Percentiles rank a stretch among this genome's conserved stretches.
These are phyloP conservation scores for Nicotiana knightiana DNA, from an alignment of 257 asterid species.

Conservation along the genomic window DNA sequence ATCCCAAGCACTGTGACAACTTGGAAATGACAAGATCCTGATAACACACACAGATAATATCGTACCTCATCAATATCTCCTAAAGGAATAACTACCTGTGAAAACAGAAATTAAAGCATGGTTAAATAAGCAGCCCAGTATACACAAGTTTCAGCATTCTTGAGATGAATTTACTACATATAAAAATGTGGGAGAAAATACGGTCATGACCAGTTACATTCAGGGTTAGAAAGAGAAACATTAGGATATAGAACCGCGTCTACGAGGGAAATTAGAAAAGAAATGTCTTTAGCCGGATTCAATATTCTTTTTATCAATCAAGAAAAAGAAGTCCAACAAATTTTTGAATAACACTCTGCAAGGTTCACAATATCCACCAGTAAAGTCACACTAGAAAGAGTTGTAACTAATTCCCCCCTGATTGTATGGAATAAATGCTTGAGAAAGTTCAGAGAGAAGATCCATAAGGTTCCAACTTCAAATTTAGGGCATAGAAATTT, in stretches of 20 bases:
- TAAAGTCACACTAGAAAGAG: background rate
- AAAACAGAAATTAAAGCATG: slow-evolving; percentile 21
- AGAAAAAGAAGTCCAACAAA: background rate
- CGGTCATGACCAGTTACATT: background rate
- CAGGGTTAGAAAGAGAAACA: background rate
- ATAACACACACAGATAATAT: slow-evolving; percentile 17
- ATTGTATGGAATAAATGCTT: background rate
- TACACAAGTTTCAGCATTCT: slow-evolving; percentile 1
- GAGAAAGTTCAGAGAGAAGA: background rate
- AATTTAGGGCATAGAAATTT: background rate
- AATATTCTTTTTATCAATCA: background rate
- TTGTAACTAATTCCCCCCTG: background rate
- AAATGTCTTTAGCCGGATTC: background rate
- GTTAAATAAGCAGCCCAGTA: background rate
- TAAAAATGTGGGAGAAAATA: background rate
- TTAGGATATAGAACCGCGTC: background rate
- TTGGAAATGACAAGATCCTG: slow-evolving; percentile 8
- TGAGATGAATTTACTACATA: background rate
- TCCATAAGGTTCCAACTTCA: background rate
- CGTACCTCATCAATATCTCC: slow-evolving; percentile 92
- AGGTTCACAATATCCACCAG: background rate
- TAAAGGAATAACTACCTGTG: slow-evolving; percentile 81
- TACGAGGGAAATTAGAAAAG: background rate
- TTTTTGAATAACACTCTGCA: background rate
- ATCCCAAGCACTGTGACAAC: slow-evolving; percentile 8